Base-by-base conservation (phyloP, 179 eudicot genomes). In the Silene coronaria region DNA sequence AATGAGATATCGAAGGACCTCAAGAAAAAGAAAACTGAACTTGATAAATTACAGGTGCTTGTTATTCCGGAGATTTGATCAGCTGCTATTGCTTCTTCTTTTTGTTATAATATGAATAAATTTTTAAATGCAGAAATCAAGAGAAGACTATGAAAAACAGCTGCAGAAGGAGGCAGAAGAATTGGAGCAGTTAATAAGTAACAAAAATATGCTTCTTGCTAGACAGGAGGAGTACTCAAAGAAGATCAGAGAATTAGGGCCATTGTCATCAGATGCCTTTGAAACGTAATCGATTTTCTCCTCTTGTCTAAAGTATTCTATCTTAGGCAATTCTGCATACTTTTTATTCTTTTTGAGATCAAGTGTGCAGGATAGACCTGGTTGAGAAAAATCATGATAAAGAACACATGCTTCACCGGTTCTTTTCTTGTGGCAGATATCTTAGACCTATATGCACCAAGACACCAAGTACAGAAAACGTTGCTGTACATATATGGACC, bases 221-320 rank as follows among this genome's bases (percentile, higher is more conserved):
- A 96, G 85, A 79, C 93, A 91, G 83, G 99, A 91, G 75, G 99
- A 91, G 73, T 88, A 83, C 85, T 87, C 97, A 26, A 93, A 93
- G 88, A 96, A 91, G 84, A 96, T 93, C 79, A 89, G 97, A 80
- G 98, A 93, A 74, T 75, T 96, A 86, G 99, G 99, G 36, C 85
- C 90, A 53, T 73, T 96, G 71, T 87, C 98, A 6, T 89, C 99
- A 28, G 99, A 96, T 84, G 97, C 99, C 65, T 93, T 89, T 85
- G 97, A 96, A 69, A 87, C 83, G 99, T 96, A 93, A 63, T 76
- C 21, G 75, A 77, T 72, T 34, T 21, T 53, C 59, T 68, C 28
- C 26, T 72, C 71, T 68, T 14, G 22, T 13, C 61, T 70, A 27
- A 26, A 68, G 27, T 17, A 24, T 58, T 30, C 21, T 78, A 5